A percentile compares a stretch with the other conserved stretches of the same genome.
These are phyloP conservation scores for Suhomyces emberorum DNA, from an alignment of 805 yeast genomes.

Conservation along the genomic window DNA sequence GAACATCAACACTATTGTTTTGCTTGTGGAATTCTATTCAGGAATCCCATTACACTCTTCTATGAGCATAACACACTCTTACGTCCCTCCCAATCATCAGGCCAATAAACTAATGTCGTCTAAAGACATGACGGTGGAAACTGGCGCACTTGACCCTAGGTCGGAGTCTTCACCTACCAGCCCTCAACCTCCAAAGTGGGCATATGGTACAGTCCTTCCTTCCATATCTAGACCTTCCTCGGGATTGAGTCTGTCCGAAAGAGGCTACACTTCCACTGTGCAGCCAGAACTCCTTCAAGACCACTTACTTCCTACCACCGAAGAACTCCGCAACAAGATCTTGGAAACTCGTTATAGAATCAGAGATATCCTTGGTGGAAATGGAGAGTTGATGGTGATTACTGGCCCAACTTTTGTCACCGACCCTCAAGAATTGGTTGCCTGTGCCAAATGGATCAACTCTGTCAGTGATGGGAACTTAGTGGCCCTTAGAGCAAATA, in stretches of 20 bases:
- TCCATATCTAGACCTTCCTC: not conserved
- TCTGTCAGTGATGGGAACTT: constrained; percentile 13
- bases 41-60: too few species aligned
- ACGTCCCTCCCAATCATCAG: too few species aligned
- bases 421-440: constrained; percentile 29
- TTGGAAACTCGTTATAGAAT: constrained; percentile 23
- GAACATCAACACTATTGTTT: too few species aligned
- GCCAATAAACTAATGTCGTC: too few species aligned
- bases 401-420: constrained; percentile 38
- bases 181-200: constrained; percentile 12
- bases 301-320: constrained; percentile 34
- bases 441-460: constrained; percentile 42
- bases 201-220: constrained; percentile 12
- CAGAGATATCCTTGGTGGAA: not conserved
- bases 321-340: constrained; percentile 24
- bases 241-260: not conserved
- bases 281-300: constrained; percentile 45
- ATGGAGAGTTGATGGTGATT: constrained; percentile 25
- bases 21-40: too few species aligned
- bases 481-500: constrained; percentile 37
- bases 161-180: too few species aligned
- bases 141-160: too few species aligned
- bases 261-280: constrained; percentile 35
- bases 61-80: too few species aligned
- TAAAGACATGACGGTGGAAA: too few species aligned